phyloP scores from a whole-genome alignment of 179 eudicot genomes.

The Spergularia azorica region DNA sequence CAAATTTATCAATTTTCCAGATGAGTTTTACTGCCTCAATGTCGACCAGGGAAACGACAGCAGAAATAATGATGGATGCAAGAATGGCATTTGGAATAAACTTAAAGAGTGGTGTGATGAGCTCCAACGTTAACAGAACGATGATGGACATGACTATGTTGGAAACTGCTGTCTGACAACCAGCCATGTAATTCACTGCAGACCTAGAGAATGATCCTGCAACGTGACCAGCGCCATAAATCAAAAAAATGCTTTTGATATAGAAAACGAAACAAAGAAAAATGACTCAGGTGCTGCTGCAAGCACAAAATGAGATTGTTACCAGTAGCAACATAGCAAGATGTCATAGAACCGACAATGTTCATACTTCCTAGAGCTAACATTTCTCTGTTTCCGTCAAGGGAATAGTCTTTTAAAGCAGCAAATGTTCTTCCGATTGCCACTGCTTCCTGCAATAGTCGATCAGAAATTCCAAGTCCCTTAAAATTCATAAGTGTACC shows the following conservation, averaged over 20 bases:
- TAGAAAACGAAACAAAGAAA: neutral
- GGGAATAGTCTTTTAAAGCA: constrained; percentile 29
- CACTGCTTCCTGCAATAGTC: constrained; percentile 36
- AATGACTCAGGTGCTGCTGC: neutral
- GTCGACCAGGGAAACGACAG: constrained; percentile 65
- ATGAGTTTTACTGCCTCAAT: constrained; percentile 44
- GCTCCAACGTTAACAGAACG: constrained; percentile 54
- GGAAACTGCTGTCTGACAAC: constrained; percentile 71
- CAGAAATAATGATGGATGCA: constrained; percentile 76
- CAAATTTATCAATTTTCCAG: constrained; percentile 83
- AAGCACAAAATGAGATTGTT: neutral
- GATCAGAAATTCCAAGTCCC: neutral
- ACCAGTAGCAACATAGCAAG: constrained; percentile 40
- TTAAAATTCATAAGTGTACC: no score
- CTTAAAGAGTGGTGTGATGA: constrained; percentile 68
- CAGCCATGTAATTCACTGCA: constrained; percentile 82
- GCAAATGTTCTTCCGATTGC: constrained; percentile 44
- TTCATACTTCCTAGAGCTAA: constrained; percentile 37
- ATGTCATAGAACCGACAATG: constrained; percentile 39
- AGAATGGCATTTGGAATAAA: constrained; percentile 75
- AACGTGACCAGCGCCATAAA: neutral
- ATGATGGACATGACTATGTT: constrained; percentile 82
- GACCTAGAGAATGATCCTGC: constrained; percentile 88
- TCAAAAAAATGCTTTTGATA: neutral
- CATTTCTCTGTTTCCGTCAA: constrained; percentile 43